Evolutionary conservation across 192 early-diverging fungal species (phyloP).

Genomic region (Coemansia sp.): DNA sequence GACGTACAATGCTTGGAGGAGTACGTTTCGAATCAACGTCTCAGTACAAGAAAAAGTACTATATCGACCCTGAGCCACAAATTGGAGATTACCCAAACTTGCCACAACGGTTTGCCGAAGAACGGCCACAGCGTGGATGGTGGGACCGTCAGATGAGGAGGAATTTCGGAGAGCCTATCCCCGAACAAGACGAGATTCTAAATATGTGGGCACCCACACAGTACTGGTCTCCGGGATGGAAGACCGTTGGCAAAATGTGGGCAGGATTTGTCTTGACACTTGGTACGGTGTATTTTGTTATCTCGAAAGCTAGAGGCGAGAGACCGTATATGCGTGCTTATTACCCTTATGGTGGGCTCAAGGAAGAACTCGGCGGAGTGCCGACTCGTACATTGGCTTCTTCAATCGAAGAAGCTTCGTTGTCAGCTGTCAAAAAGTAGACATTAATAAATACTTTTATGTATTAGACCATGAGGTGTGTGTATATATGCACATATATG

Average conservation of each 20-base stretch:
- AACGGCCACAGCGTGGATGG: slow-evolving; percentile 67
- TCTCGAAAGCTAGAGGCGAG: slow-evolving; percentile 59
- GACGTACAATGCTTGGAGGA: not conserved
- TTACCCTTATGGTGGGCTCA: slow-evolving; percentile 66
- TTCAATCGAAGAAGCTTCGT: slow-evolving; percentile 37
- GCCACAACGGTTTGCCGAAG: slow-evolving; percentile 65
- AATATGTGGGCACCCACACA: slow-evolving; percentile 72
- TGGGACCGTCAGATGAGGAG: slow-evolving; percentile 74
- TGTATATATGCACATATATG: not conserved
- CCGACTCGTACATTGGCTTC: slow-evolving; percentile 39
- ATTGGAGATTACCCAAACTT: slow-evolving; percentile 78
- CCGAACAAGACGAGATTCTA: slow-evolving; percentile 72
- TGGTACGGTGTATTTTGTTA: slow-evolving; percentile 58
- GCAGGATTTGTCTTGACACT: slow-evolving; percentile 57
- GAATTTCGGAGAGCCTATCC: slow-evolving; percentile 74
- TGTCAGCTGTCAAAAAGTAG: not conserved
- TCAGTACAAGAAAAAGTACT: slow-evolving; percentile 42
- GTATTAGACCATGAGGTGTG: not conserved
- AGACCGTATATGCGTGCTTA: slow-evolving; percentile 65
- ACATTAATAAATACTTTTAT: not conserved
- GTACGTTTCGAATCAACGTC: slow-evolving; percentile 20
- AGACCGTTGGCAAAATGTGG: slow-evolving; percentile 62
- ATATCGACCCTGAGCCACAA: slow-evolving; percentile 66
- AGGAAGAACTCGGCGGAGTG: slow-evolving; percentile 62
- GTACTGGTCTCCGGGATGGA: slow-evolving; percentile 59